phyloP scores from a whole-genome alignment of 345 rosid species.

The Hibiscus mutabilis region DNA sequence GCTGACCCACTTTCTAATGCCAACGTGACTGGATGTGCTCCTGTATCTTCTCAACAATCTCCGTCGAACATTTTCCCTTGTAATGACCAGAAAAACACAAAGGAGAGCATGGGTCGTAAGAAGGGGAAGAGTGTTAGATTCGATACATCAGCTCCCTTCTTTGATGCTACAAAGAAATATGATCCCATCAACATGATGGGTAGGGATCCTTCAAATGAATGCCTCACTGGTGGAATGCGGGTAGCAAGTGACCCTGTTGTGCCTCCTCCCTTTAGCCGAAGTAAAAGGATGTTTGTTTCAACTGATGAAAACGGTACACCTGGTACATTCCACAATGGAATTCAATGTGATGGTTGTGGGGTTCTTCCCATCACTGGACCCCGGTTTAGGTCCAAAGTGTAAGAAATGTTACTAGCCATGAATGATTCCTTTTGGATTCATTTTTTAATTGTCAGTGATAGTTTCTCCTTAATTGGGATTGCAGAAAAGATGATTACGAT shows the following conservation, averaged over 20 bases:
- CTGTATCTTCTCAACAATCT: neutral
- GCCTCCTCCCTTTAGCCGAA: slow-evolving; percentile 9
- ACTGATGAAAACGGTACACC: slow-evolving; percentile 18
- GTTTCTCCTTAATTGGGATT: neutral
- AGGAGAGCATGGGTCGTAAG: slow-evolving; percentile 7
- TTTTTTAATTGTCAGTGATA: neutral
- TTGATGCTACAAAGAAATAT: neutral
- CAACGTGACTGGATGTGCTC: slow-evolving; percentile 13
- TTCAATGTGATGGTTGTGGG: slow-evolving; percentile 90
- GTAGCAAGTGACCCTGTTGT: slow-evolving; percentile 14
- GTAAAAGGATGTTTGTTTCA: slow-evolving; percentile 24
- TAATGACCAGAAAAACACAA: slow-evolving; percentile 23
- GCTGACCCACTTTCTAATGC: slow-evolving; percentile 19
- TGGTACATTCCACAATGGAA: slow-evolving; percentile 70
- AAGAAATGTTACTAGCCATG: slow-evolving; percentile 24
- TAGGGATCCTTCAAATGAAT: slow-evolving; percentile 20
- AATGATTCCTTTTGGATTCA: neutral
- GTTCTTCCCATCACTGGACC: slow-evolving; percentile 83
- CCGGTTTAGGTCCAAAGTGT: slow-evolving; percentile 89
- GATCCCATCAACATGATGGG: neutral
- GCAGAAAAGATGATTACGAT: slow-evolving; percentile 77
- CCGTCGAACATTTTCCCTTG: neutral
- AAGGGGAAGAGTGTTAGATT: slow-evolving; percentile 14
- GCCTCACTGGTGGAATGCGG: slow-evolving; percentile 54
- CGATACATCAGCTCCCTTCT: slow-evolving; percentile 11